Percentiles rank a stretch among this genome's conserved stretches.
Conservation (phyloP, 768 basidiomycete genomes). For the Leccinum rimulosum region DNA sequence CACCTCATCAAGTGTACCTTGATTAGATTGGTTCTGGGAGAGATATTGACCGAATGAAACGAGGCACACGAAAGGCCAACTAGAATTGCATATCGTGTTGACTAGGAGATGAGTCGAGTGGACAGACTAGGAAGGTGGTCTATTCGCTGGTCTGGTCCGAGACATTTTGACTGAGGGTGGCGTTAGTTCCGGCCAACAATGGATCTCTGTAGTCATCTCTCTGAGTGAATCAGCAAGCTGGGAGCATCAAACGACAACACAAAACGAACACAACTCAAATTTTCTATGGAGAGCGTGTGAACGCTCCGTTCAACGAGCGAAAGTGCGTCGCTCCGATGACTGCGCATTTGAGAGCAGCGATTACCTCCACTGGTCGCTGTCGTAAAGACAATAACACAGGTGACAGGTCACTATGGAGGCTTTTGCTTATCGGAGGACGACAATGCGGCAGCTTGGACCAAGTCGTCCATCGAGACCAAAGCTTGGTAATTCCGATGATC, state of each 20-base stretch:
- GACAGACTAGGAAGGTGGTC: slow-evolving; percentile 38
- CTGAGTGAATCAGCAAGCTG: not conserved
- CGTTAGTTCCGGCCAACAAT: slow-evolving; percentile 17
- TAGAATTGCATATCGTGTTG: slow-evolving; percentile 60
- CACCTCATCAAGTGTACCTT: slow-evolving; percentile 3
- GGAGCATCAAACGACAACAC: not conserved
- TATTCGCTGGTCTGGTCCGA: not conserved
- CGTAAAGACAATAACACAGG: not conserved
- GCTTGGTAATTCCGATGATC: not conserved
- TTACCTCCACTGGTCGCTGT: not conserved
- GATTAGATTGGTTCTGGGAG: not conserved
- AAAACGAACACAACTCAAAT: too few species aligned
- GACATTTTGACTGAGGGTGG: not conserved
- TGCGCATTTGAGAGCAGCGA: not conserved
- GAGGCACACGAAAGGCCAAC: slow-evolving; percentile 72
- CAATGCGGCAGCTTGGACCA: not conserved
- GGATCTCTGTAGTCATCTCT: slow-evolving; percentile 34
- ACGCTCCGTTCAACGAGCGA: not conserved
- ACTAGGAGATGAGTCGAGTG: slow-evolving; percentile 54
- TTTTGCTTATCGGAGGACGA: not conserved
- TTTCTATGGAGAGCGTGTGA: not conserved
- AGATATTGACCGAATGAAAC: slow-evolving; percentile 62
- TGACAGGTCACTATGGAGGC: not conserved
- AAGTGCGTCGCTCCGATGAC: not conserved
- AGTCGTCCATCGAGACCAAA: not conserved